Percentiles rank a stretch among this genome's conserved stretches.
Conservation (phyloP, 345 rosid genomes). For the Mangifera indica region DNA sequence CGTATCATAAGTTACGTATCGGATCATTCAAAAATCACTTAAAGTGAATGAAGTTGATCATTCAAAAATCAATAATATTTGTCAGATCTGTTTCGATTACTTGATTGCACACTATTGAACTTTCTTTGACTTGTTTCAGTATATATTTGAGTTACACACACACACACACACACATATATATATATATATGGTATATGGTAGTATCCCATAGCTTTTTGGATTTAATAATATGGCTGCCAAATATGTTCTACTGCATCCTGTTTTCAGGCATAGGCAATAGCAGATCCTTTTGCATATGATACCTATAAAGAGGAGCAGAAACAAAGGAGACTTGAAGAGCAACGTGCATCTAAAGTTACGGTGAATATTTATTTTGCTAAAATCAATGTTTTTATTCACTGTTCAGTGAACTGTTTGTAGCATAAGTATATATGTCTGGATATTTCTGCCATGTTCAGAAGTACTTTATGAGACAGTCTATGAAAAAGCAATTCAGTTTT, state of each 20-base stretch:
- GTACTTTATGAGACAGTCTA: neutral
- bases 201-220: neutral
- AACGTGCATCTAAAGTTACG: conserved; percentile 61
- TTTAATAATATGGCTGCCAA: neutral
- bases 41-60: neutral
- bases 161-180: no score
- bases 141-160: no score
- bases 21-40: no score
- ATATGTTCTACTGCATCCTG: neutral
- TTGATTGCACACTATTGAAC: no score
- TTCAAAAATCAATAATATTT: neutral
- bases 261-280: conserved; percentile 63
- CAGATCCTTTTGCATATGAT: conserved; percentile 72
- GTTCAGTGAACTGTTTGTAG: neutral
- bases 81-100: neutral
- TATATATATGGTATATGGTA: neutral
- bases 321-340: conserved; percentile 58
- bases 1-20: no score
- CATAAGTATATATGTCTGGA: neutral
- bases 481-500: neutral
- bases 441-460: conserved; percentile 3
- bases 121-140: no score
- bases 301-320: conserved; percentile 57
- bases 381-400: neutral
- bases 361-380: conserved; percentile 40